phyloP scores from a whole-genome alignment of 805 yeast species.

The Wickerhamiella siamensis region DNA sequence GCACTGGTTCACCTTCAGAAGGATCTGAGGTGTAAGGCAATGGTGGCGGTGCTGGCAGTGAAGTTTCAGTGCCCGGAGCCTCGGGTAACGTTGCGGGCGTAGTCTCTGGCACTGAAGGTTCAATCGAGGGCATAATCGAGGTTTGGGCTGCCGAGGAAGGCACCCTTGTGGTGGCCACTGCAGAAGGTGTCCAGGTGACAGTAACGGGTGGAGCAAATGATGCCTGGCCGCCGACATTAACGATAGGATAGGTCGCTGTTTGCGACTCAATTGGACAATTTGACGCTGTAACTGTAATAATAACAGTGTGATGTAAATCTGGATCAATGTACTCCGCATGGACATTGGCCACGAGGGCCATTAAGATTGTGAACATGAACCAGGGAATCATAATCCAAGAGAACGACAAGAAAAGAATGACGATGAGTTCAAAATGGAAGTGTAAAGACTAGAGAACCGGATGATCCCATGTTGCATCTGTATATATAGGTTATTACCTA shows the following conservation, averaged over 20 bases:
- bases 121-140: neutral
- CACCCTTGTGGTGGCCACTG: neutral
- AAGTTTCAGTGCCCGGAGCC: constrained; percentile 3
- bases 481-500: neutral
- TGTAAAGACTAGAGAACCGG: neutral
- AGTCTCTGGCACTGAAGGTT: neutral
- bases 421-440: neutral
- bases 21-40: neutral
- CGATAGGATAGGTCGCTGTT: constrained; percentile 16
- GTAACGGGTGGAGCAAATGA: neutral
- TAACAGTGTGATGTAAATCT: constrained; percentile 16
- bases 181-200: neutral
- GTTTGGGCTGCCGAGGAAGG: neutral
- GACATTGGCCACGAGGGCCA: constrained; percentile 4
- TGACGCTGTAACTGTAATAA: constrained; percentile 16
- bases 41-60: constrained; percentile 1
- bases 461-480: neutral
- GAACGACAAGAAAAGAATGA: too few species aligned
- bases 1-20: neutral
- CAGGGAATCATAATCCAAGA: neutral
- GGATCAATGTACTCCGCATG: constrained; percentile 16
- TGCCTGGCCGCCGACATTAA: constrained; percentile 14
- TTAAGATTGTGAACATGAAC: neutral
- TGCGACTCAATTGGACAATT: constrained; percentile 7
- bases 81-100: constrained; percentile 9